These are phyloP conservation scores for Pichia sp. DNA, from an alignment of 1,139 yeast species.

Conservation along the genomic window DNA sequence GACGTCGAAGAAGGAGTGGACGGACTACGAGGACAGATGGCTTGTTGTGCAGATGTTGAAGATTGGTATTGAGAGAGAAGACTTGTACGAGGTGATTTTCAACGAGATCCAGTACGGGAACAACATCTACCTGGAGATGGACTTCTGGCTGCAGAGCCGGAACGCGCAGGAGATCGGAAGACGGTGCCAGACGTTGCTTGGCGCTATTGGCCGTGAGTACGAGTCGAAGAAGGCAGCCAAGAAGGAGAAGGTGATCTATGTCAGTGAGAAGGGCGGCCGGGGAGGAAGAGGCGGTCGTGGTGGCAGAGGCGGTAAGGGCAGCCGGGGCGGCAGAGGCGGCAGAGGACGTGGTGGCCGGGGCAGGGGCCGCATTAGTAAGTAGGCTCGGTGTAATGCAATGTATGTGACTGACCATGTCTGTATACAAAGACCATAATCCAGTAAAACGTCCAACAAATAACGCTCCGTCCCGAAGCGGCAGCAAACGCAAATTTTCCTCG, in stretches of 20 bases:
- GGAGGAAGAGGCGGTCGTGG: not conserved
- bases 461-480: no score
- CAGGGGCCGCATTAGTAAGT: not conserved
- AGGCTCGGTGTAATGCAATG: no score
- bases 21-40: constrained; percentile 75
- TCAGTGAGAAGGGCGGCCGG: constrained; percentile 11
- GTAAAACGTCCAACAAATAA: no score
- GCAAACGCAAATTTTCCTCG: no score
- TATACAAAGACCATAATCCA: no score
- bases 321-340: constrained; percentile 1
- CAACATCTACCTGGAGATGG: constrained; percentile 50
- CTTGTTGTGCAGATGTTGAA: constrained; percentile 62
- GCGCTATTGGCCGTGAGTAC: constrained; percentile 63
- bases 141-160: constrained; percentile 70
- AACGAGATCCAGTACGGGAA: constrained; percentile 58
- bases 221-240: constrained; percentile 20
- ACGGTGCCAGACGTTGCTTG: constrained; percentile 64
- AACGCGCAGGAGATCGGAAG: constrained; percentile 63
- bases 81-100: constrained; percentile 60
- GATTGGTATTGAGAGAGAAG: constrained; percentile 64
- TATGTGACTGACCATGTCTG: no score
- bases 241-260: not conserved
- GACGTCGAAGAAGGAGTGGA: constrained; percentile 40
- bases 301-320: no score
- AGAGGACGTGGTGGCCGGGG: constrained; percentile 3